These are phyloP conservation scores for Pythium chondricola DNA, from an alignment of 352 stramenopile genomes.

Conservation along the genomic window DNA sequence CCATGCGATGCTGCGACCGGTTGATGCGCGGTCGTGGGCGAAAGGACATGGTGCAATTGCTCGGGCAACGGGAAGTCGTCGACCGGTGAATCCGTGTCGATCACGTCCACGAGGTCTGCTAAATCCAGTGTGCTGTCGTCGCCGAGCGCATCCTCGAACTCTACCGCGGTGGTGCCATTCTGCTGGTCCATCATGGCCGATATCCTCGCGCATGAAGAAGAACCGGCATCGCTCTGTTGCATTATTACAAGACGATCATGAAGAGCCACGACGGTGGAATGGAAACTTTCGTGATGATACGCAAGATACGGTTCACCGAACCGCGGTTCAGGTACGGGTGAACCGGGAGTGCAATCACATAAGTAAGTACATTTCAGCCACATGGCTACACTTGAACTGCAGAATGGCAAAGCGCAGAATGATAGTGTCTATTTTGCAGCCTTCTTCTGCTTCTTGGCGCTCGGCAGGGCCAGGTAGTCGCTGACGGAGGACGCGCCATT, in stretches of 20 bases:
- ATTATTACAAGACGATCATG: constrained; percentile 18
- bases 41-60: background rate
- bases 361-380: constrained; percentile 3
- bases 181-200: background rate
- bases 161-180: background rate
- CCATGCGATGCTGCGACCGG: too few relatives aligned
- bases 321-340: constrained; percentile 2
- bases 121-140: constrained; percentile 8
- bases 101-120: constrained; percentile 10
- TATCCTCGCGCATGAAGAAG: background rate
- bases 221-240: background rate
- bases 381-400: background rate
- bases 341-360: constrained; percentile 1
- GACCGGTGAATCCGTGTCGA: constrained; percentile 1
- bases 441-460: constrained; percentile 59
- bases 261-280: constrained; percentile 17
- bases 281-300: constrained; percentile 24
- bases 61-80: background rate
- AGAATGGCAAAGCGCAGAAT: background rate
- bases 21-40: background rate
- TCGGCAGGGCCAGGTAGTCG: constrained; percentile 61
- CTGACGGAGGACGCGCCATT: constrained; percentile 29
- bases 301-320: constrained; percentile 17
- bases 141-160: background rate
- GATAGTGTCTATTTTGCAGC: constrained; percentile 10